Evolutionary conservation across 306 rosid genomes (phyloP).

Genomic region (Senna siamea): DNA sequence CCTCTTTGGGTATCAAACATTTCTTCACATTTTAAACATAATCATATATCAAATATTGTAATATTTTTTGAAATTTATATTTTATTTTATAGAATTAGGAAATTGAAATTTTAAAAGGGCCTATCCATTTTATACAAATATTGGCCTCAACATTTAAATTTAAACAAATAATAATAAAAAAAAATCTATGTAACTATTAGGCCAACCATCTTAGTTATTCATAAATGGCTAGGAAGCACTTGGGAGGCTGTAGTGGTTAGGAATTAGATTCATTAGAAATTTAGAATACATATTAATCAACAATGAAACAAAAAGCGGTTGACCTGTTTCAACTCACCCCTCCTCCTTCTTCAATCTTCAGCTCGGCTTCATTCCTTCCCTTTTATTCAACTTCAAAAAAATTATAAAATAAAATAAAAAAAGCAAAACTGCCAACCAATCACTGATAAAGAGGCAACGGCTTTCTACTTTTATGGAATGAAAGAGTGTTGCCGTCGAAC

Average conservation of each 20-base stretch:
- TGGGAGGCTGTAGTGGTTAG: background rate
- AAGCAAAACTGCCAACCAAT: conserved; percentile 65
- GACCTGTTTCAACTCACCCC: conserved; percentile 46
- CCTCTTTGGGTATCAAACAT: too few species aligned
- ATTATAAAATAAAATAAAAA: conserved; percentile 26
- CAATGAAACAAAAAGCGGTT: conserved; percentile 30
- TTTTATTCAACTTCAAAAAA: background rate
- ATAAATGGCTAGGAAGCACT: too few species aligned
- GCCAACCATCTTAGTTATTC: too few species aligned
- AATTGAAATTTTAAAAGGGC: background rate
- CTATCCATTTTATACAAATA: too few species aligned
- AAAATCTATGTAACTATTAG: too few species aligned
- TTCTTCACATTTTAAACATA: too few species aligned
- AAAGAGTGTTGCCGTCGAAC: conserved; percentile 40
- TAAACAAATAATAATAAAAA: too few species aligned
- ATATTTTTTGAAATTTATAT: too few species aligned
- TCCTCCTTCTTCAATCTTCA: conserved; percentile 20
- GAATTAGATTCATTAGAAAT: too few species aligned
- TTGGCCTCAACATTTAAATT: too few species aligned
- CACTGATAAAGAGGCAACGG: conserved; percentile 50
- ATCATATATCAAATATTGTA: too few species aligned
- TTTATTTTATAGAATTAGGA: background rate
- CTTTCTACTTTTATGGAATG: conserved; percentile 44
- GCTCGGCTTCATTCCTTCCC: conserved; percentile 39
- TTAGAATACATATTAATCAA: background rate